A percentile compares a stretch with the other conserved stretches of the same genome.
Conservation (phyloP, 345 rosid genomes). For the Rhizophora mangle region DNA sequence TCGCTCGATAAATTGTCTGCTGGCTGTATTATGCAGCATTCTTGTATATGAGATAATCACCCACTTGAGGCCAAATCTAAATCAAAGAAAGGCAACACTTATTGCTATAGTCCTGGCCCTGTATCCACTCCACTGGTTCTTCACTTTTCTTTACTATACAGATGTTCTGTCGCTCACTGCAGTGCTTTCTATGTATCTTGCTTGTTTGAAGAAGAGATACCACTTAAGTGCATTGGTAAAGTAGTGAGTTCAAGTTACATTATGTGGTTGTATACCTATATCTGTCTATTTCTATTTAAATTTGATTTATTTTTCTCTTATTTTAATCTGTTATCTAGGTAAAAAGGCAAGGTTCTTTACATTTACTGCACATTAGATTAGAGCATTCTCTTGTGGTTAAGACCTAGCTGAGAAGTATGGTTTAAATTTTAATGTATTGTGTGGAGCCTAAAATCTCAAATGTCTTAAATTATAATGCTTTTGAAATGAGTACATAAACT, state of each 20-base stretch:
- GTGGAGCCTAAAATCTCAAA: not conserved
- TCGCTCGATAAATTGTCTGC: constrained; percentile 58
- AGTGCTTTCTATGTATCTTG: constrained; percentile 84
- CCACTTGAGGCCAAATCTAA: constrained; percentile 54
- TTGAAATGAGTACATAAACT: not conserved
- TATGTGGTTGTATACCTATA: too few relatives aligned
- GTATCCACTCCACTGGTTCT: constrained; percentile 95
- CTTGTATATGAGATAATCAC: constrained; percentile 59
- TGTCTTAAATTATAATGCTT: not conserved
- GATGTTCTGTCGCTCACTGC: constrained; percentile 85
- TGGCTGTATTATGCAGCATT: constrained; percentile 74
- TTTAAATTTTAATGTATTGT: not conserved
- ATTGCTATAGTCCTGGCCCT: constrained; percentile 53
- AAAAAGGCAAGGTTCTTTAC: not conserved
- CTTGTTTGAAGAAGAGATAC: constrained; percentile 73
- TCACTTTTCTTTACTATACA: constrained; percentile 86
- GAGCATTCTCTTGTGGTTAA: not conserved
- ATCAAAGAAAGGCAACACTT: constrained; percentile 53
- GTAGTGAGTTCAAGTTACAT: constrained; percentile 13
- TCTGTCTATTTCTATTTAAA: not conserved
- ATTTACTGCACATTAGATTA: not conserved
- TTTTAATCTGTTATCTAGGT: too few relatives aligned
- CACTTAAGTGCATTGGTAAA: constrained; percentile 75
- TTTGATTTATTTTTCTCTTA: not conserved
- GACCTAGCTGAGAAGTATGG: not conserved